Percentiles rank a stretch among this genome's conserved stretches.
Evolutionary conservation across 2,329 filamentous ascomycete genomes (phyloP).

Genomic region (Podosphaera fusca): DNA sequence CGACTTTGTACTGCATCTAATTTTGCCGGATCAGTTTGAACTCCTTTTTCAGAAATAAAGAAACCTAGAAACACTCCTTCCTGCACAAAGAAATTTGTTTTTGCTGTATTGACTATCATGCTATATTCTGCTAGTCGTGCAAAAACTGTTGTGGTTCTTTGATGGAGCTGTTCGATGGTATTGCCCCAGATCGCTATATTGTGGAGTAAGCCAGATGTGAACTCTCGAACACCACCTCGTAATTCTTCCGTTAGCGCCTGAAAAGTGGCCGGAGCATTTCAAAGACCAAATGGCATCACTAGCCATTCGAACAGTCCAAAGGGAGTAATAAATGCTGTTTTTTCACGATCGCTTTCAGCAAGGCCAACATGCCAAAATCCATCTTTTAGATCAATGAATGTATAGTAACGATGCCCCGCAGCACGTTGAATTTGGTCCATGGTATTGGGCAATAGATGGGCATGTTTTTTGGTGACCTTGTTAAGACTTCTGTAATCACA

Average conservation of each 20-base stretch:
- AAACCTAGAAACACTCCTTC: neutral
- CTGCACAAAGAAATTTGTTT: neutral
- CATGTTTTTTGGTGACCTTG: neutral
- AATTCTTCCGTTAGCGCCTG: neutral
- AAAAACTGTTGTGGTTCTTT: neutral
- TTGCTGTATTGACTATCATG: neutral
- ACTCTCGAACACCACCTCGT: neutral
- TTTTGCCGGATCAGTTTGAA: neutral
- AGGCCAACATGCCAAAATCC: neutral
- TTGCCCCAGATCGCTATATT: neutral
- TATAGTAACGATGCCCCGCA: neutral
- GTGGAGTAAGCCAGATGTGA: neutral
- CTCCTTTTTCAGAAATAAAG: neutral
- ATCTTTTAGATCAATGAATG: neutral
- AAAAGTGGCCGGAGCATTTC: constrained; percentile 1
- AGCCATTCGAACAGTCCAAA: neutral
- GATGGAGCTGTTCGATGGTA: neutral
- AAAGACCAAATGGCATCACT: constrained; percentile 2
- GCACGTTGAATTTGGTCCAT: neutral
- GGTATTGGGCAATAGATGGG: neutral
- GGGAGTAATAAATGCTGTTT: neutral
- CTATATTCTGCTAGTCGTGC: neutral
- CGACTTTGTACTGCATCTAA: neutral
- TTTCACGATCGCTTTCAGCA: neutral
- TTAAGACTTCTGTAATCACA: neutral